Percentiles rank a stretch among this genome's conserved stretches.
phyloP scores from a whole-genome alignment of 345 rosid species.

The Turnera subulata region DNA sequence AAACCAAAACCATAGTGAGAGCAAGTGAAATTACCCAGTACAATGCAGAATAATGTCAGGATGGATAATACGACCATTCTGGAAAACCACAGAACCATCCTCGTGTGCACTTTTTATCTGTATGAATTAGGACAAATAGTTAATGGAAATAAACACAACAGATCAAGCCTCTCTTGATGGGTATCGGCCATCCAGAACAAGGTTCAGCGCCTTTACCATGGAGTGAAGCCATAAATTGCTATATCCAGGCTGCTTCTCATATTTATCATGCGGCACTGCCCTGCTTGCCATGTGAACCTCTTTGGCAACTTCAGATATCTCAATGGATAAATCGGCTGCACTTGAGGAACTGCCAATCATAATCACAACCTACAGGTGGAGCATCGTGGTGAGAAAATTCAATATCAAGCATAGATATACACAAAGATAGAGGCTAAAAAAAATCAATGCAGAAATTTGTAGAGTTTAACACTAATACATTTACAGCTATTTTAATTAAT shows the following conservation, averaged over 20 bases:
- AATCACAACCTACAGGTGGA: slow-evolving; percentile 45
- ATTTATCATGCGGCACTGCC: slow-evolving; percentile 38
- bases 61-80: slow-evolving; percentile 38
- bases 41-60: slow-evolving; percentile 74
- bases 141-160: not conserved
- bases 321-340: slow-evolving; percentile 63
- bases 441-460: no score
- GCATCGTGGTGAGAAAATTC: not conserved
- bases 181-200: no score
- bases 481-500: no score
- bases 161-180: not conserved
- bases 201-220: slow-evolving; percentile 42
- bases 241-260: slow-evolving; percentile 30
- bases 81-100: slow-evolving; percentile 62
- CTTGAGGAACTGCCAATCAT: slow-evolving; percentile 61
- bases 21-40: slow-evolving; percentile 52
- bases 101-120: slow-evolving; percentile 55
- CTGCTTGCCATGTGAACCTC: slow-evolving; percentile 70
- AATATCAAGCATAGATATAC: no score
- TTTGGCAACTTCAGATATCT: slow-evolving; percentile 52
- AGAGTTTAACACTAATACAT: no score
- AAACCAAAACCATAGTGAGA: not conserved
- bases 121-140: no score
- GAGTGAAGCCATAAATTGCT: slow-evolving; percentile 63
- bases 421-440: no score